Evolutionary conservation across 352 stramenopile species (phyloP).

Genomic region (Phytopythium kandeliae): DNA sequence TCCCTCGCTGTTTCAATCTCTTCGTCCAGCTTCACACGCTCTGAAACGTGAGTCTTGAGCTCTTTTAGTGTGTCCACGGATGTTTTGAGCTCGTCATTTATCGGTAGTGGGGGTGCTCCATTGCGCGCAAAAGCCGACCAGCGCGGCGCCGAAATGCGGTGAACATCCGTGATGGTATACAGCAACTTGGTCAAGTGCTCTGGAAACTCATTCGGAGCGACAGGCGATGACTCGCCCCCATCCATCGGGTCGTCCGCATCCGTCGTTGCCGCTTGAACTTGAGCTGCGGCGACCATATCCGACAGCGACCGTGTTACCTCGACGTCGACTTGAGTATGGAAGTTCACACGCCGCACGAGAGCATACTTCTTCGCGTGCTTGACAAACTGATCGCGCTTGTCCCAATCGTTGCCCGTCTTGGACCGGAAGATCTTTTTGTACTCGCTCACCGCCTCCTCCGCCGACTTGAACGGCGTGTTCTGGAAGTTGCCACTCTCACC

Average conservation of each 20-base stretch:
- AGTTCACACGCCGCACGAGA: conserved; percentile 53
- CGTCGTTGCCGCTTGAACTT: background rate
- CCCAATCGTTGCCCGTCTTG: conserved; percentile 75
- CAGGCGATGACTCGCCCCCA: background rate
- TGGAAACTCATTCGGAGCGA: conserved; percentile 12
- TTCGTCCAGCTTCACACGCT: conserved; percentile 39
- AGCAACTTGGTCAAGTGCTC: conserved; percentile 16
- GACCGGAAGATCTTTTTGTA: conserved; percentile 80
- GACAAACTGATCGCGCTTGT: conserved; percentile 34
- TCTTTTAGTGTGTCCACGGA: conserved; percentile 38
- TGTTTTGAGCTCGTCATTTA: conserved; percentile 36
- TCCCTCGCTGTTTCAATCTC: conserved; percentile 38
- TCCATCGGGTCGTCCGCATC: background rate
- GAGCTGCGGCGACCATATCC: conserved; percentile 24
- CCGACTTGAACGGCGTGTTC: conserved; percentile 61
- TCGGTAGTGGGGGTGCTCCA: conserved; percentile 29
- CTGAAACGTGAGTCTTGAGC: conserved; percentile 38
- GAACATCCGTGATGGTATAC: conserved; percentile 61
- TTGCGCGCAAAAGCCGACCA: conserved; percentile 31
- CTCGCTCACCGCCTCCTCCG: conserved; percentile 42
- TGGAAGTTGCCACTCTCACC: conserved; percentile 72
- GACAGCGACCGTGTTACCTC: conserved; percentile 52
- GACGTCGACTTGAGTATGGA: conserved; percentile 46
- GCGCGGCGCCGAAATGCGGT: conserved; percentile 46
- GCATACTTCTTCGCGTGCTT: conserved; percentile 74